Evolutionary conservation across 139 green algal species (phyloP), one percentile per base, ranked within the genome.

Genomic region (Chlorella sp.): DNA sequence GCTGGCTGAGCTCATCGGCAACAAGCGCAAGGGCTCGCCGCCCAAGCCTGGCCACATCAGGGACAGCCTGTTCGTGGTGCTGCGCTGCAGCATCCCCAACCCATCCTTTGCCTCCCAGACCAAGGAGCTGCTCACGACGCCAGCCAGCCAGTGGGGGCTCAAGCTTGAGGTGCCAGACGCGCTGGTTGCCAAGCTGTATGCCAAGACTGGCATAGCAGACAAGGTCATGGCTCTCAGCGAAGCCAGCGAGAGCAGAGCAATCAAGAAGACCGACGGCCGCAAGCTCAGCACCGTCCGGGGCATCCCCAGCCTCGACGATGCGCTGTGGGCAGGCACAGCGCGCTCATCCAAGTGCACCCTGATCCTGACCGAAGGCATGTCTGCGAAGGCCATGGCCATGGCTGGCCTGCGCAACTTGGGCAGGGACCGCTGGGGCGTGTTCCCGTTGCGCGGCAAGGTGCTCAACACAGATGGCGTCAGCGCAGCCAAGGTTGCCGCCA

Each of bases 301-400:
- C 68, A 92, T 99, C 49, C 81, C 90, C 31, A 99, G 99, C 85
- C 91, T 99, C 65, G 89, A 96, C 33, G 96, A 99, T 74, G 96
- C 96, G 59, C 99, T 99, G 73, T 89, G 98, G 55, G 96, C 96
- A 0, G 96, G 96, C 67, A 89, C 86, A 0, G 77, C 85, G 29
- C 90, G 92, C 76, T 94, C 85, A 5, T 67, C 89, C 74, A 27
- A 92, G 31, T 99, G 96, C 91, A 99, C 96, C 23, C 86, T 99
- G 26, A 99, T 99, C 83, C 85, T 99, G 50, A 99, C 96, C 0
- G 96, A 99, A 85, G 96, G 96, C 55, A 96, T 99, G 85, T 95
- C 86, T 24, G 96, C 96, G 63, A 99, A 98, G 85, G 76, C 96
- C 1, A 87, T 99, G 77, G 96, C 94, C 29, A 91, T 99, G 61